A percentile compares a stretch with the other conserved stretches of the same genome.
Conservation (phyloP, 768 basidiomycete genomes). For the Tylopilus vinaceipallidus region DNA sequence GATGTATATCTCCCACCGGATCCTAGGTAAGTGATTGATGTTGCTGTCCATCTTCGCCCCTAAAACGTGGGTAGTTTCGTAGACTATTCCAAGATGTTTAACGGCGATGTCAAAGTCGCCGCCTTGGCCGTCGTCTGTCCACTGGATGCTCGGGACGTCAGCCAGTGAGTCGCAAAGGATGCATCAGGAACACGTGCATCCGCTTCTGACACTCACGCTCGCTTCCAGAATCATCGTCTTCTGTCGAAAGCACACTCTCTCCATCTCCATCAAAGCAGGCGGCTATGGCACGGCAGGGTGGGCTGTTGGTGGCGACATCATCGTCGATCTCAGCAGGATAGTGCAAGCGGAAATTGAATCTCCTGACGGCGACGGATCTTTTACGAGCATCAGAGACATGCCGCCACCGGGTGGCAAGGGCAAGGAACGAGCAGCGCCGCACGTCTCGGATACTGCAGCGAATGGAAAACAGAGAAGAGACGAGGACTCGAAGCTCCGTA, state of each 20-base stretch:
- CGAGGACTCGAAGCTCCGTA: slow-evolving; percentile 49
- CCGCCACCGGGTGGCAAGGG: slow-evolving; percentile 53
- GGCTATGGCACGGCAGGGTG: slow-evolving; percentile 91
- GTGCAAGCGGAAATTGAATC: slow-evolving; percentile 66
- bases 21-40: slow-evolving; percentile 33
- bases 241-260: slow-evolving; percentile 66
- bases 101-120: slow-evolving; percentile 64
- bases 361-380: slow-evolving; percentile 52
- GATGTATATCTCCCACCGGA: slow-evolving; percentile 44
- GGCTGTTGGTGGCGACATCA: slow-evolving; percentile 83
- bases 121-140: slow-evolving; percentile 72
- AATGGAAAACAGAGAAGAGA: slow-evolving; percentile 55
- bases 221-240: slow-evolving; percentile 61
- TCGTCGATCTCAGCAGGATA: slow-evolving; percentile 75
- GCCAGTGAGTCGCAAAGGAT: slow-evolving; percentile 56
- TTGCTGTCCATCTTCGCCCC: background rate
- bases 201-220: slow-evolving; percentile 1
- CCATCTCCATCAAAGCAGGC: slow-evolving; percentile 83
- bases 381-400: slow-evolving; percentile 60
- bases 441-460: slow-evolving; percentile 10
- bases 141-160: slow-evolving; percentile 76
- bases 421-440: slow-evolving; percentile 36
- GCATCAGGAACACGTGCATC: slow-evolving; percentile 2
- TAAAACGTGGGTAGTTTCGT: slow-evolving; percentile 22
- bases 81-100: slow-evolving; percentile 55